Percentiles rank a stretch among this genome's conserved stretches.
These are phyloP conservation scores for Pyrenochaeta sp. DNA, from an alignment of 2,329 filamentous ascomycete genomes.

Conservation along the genomic window DNA sequence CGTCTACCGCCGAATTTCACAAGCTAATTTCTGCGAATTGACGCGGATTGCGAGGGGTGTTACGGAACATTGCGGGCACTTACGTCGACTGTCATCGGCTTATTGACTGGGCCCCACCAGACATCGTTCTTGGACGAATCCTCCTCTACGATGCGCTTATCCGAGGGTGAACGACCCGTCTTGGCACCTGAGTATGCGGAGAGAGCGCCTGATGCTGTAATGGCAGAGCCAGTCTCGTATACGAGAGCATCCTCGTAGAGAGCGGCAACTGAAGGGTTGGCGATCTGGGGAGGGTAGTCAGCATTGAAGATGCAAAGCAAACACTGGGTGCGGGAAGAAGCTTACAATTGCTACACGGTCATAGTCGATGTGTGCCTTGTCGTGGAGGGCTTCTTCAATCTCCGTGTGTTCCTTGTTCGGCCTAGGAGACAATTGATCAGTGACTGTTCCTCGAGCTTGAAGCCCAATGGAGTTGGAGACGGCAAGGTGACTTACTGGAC, in stretches of 20 bases:
- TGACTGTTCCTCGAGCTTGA: neutral
- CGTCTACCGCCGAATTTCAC: constrained; percentile 42
- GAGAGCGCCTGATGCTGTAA: constrained; percentile 92
- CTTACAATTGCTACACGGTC: constrained; percentile 96
- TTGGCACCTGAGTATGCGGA: constrained; percentile 98
- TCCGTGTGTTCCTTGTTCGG: constrained; percentile 91
- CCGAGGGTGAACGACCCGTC: constrained; percentile 93
- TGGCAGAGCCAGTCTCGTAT: constrained; percentile 97
- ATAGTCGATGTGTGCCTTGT: constrained; percentile 98
- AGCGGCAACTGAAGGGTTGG: constrained; percentile 93
- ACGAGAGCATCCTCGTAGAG: constrained; percentile 99
- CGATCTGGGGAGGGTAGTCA: constrained; percentile 60
- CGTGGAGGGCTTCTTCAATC: constrained; percentile 96
- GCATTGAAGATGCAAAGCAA: constrained; percentile 5
- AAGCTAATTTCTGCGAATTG: constrained; percentile 28
- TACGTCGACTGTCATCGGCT: constrained; percentile 97
- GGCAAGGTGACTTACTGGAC: constrained; percentile 73
- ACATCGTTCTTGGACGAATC: constrained; percentile 86
- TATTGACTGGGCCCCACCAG: constrained; percentile 99
- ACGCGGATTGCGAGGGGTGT: constrained; percentile 14
- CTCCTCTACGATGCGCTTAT: constrained; percentile 98
- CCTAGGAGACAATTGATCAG: constrained; percentile 58
- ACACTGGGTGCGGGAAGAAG: constrained; percentile 16
- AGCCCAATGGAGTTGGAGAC: neutral
- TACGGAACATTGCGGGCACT: constrained; percentile 51